Base-by-base conservation (phyloP, 2,329 filamentous ascomycete genomes). In the Ascosphaera pollenicola region DNA sequence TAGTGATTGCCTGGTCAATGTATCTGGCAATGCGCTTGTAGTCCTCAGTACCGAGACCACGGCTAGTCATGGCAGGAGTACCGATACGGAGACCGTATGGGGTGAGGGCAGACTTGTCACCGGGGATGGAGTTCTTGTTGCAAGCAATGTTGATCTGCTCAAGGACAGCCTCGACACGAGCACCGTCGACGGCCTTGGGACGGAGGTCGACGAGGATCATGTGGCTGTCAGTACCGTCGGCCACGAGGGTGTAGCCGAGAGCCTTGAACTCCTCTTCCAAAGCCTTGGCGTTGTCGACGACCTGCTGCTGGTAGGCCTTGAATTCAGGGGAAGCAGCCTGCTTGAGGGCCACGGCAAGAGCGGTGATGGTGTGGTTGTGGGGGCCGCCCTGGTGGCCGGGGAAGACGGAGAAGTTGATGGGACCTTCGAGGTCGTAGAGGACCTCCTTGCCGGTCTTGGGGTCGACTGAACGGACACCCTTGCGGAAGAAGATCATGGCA, bases 61-160 rank as follows among this genome's bases (percentile, higher is more conserved):
- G 79, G 52, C 75, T 84, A 42, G 85, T 93, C 89, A 98, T 98
- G 59, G 89, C 89, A 37, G 89, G 89, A 36, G 85, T 89, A 54
- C 89, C 89, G 52, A 98, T 92, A 50, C 89, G 83, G 60, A 98
- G 77, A 67, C 89, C 89, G 54, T 77, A 83, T 40, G 89, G 89
- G 46, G 83, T 93, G 49, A 98, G 73, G 37, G 89, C 89, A 42
- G 82, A 92, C 70, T 92, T 94, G 70, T 98, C 89, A 46, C 89
- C 89, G 32, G 89, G 89, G 43, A 93, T 89, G 44, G 82, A 78
- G 74, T 98, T 98, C 76, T 98, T 98, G 76, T 98, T 98, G 73
- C 84, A 92, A 45, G 89, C 85, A 60, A 98, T 92, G 69, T 93
- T 92, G 64, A 94, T 89, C 60, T 91, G 80, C 68, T 98, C 89